A percentile compares a stretch with the other conserved stretches of the same genome.
Evolutionary conservation across 306 rosid species (phyloP).

Genomic region (Quercus mongolica): DNA sequence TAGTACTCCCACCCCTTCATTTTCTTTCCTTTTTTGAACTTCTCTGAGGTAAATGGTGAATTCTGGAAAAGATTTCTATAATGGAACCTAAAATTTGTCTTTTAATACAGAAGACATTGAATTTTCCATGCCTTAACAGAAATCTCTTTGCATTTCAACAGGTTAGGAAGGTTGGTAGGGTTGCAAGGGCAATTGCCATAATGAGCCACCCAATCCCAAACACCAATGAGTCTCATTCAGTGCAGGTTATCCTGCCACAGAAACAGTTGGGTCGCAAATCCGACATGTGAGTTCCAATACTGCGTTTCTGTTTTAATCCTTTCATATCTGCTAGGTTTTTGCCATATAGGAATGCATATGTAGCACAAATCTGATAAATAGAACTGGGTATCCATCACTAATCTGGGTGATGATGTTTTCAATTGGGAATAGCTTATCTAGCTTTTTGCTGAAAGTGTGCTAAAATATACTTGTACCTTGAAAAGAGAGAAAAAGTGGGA

Average conservation of each 20-base stretch:
- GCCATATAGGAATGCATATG: background rate
- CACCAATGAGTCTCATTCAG: slow-evolving; percentile 83
- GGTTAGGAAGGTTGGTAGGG: slow-evolving; percentile 95
- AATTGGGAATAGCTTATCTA: background rate
- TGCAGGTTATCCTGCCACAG: slow-evolving; percentile 94
- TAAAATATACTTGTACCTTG: too few relatives aligned
- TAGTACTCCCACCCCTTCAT: background rate
- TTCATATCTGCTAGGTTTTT: background rate
- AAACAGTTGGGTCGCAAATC: slow-evolving; percentile 94
- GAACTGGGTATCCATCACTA: background rate
- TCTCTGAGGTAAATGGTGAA: slow-evolving; percentile 1
- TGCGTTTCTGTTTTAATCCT: background rate
- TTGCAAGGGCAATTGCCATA: slow-evolving; percentile 96
- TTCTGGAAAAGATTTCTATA: background rate
- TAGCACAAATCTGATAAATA: background rate
- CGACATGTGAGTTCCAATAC: slow-evolving; percentile 78
- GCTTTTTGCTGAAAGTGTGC: background rate
- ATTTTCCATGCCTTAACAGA: slow-evolving; percentile 12
- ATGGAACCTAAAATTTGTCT: background rate
- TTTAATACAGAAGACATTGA: background rate
- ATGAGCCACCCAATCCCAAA: slow-evolving; percentile 95
- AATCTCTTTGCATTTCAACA: slow-evolving; percentile 36
- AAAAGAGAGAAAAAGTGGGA: too few relatives aligned
- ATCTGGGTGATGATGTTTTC: background rate
- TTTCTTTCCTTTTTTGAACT: background rate